Conservation (phyloP, 257 asterid genomes). For the Petunia axillaris region DNA sequence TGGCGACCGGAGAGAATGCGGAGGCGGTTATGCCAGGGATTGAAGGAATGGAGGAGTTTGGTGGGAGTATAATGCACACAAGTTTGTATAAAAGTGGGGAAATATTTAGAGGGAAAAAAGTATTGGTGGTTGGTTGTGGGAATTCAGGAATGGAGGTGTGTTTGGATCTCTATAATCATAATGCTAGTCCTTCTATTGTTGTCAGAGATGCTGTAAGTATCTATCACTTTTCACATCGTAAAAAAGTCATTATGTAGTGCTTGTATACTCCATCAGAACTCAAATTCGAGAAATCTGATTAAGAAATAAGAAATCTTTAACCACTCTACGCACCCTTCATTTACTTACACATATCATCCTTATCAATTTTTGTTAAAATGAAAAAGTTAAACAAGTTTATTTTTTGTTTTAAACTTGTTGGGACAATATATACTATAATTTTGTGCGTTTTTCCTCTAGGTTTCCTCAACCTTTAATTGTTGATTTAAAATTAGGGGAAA, state of each 20-base stretch:
- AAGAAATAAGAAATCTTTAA: too few species aligned
- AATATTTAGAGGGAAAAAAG: conserved; percentile 56
- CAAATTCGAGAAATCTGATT: too few species aligned
- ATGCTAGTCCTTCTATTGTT: conserved; percentile 67
- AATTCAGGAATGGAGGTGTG: conserved; percentile 97
- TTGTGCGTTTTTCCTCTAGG: background rate
- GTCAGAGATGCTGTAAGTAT: conserved; percentile 78
- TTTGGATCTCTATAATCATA: conserved; percentile 77
- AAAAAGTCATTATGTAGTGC: too few species aligned
- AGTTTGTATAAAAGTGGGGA: conserved; percentile 66
- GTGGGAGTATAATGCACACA: conserved; percentile 65
- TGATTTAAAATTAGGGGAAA: conserved; percentile 4
- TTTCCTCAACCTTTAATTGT: background rate
- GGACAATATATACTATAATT: too few species aligned
- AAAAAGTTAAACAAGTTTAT: too few species aligned
- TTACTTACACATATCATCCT: too few species aligned
- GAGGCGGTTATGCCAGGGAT: conserved; percentile 68
- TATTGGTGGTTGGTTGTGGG: conserved; percentile 87
- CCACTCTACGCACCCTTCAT: too few species aligned
- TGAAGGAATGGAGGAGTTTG: conserved; percentile 58
- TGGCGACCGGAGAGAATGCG: conserved; percentile 89
- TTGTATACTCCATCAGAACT: too few species aligned
- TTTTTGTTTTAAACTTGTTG: background rate
- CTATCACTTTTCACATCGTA: background rate
- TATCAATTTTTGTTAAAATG: too few species aligned